These are phyloP conservation scores for Candida manassasensis DNA, from an alignment of 805 yeast species.

Conservation along the genomic window DNA sequence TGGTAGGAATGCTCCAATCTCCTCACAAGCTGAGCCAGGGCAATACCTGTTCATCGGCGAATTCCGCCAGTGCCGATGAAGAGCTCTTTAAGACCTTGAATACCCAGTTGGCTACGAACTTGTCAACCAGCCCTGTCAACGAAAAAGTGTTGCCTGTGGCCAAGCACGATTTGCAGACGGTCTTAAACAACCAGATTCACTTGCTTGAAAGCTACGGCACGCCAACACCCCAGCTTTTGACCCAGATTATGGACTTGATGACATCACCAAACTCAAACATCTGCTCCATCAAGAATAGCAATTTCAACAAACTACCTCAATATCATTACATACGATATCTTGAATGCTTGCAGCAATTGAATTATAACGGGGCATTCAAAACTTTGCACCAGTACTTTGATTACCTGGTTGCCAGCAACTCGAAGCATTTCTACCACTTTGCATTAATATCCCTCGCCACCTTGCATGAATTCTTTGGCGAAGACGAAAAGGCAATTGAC, in stretches of 20 bases:
- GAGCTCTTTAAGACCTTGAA: conserved; percentile 14
- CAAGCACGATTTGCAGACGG: conserved; percentile 44
- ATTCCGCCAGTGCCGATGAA: conserved; percentile 7
- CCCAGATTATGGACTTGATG: conserved; percentile 40
- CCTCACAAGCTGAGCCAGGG: no score
- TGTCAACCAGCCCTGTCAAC: conserved; percentile 4
- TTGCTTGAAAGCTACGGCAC: conserved; percentile 50
- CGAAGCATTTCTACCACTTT: conserved; percentile 66
- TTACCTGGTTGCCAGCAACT: conserved; percentile 65
- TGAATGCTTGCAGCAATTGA: conserved; percentile 52
- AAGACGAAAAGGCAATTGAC: conserved; percentile 62
- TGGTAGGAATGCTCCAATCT: no score
- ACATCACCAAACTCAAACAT: conserved; percentile 40
- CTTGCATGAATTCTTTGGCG: conserved; percentile 63
- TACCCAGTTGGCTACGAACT: conserved; percentile 8
- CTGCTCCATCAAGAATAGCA: conserved; percentile 27
- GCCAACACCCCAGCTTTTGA: conserved; percentile 42
- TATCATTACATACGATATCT: conserved; percentile 57
- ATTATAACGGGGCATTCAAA: conserved; percentile 54
- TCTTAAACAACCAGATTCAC: conserved; percentile 51
- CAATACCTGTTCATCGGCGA: background rate
- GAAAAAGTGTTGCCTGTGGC: conserved; percentile 36
- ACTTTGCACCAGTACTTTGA: conserved; percentile 62
- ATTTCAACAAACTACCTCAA: conserved; percentile 27
- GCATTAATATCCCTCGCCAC: conserved; percentile 71